phyloP scores from a whole-genome alignment of 2,329 filamentous ascomycete species.

The Alternaria triticimaculans region DNA sequence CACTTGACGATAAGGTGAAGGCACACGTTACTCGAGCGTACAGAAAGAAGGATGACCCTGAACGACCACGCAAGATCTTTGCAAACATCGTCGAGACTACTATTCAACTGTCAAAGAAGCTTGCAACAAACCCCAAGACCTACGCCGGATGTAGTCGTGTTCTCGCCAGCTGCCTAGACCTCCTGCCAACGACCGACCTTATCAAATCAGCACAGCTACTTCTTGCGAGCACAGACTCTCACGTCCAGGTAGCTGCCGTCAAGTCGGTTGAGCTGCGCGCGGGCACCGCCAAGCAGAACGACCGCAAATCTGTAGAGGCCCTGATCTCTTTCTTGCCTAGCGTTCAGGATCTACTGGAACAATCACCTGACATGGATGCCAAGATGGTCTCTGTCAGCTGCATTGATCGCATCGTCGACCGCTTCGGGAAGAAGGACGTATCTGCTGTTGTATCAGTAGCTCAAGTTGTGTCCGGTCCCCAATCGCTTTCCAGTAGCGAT shows the following conservation, averaged over 20 bases:
- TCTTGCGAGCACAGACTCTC: slow-evolving; percentile 75
- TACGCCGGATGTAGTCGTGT: slow-evolving; percentile 66
- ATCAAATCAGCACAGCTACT: slow-evolving; percentile 85
- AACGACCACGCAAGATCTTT: slow-evolving; percentile 41
- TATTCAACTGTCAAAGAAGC: slow-evolving; percentile 66
- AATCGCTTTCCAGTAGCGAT: slow-evolving; percentile 78
- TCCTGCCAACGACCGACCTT: slow-evolving; percentile 87
- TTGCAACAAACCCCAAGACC: slow-evolving; percentile 55
- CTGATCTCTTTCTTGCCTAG: slow-evolving; percentile 81
- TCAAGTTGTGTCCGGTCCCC: slow-evolving; percentile 74
- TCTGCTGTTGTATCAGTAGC: slow-evolving; percentile 78
- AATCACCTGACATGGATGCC: slow-evolving; percentile 74
- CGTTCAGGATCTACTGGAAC: slow-evolving; percentile 76
- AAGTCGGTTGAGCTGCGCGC: slow-evolving; percentile 77
- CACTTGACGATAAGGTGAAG: slow-evolving; percentile 42
- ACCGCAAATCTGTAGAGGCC: slow-evolving; percentile 70
- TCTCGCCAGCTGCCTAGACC: slow-evolving; percentile 79
- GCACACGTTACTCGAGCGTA: slow-evolving; percentile 42
- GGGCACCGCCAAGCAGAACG: slow-evolving; percentile 72
- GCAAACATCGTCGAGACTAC: slow-evolving; percentile 50
- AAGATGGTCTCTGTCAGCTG: slow-evolving; percentile 88
- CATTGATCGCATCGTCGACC: slow-evolving; percentile 90
- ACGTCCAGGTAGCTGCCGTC: slow-evolving; percentile 76
- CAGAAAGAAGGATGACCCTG: slow-evolving; percentile 33
- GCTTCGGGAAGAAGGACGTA: slow-evolving; percentile 91